Conservation (phyloP, 2,329 filamentous ascomycete species). For the Magnaporthiopsis rhizophila region DNA sequence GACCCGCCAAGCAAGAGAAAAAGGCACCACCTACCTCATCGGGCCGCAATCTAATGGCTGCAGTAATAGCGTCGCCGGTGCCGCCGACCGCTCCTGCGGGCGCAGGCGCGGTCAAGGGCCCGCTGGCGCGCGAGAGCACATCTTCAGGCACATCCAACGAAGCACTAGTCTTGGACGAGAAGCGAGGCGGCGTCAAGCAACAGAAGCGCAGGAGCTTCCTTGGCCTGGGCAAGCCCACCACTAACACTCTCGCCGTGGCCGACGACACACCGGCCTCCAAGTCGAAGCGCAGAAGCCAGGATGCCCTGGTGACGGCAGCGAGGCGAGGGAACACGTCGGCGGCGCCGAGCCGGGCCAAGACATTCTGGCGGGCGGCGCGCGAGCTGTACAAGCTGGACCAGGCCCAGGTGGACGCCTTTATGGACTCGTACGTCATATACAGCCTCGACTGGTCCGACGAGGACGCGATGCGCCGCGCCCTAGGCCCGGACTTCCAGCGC, state of each 20-base stretch:
- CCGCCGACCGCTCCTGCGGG: not conserved
- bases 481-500: slow-evolving; percentile 40
- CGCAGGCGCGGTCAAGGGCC: too few species aligned
- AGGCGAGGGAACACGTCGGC: not conserved
- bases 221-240: not conserved
- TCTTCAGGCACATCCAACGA: not conserved
- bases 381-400: slow-evolving; percentile 39
- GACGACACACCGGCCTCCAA: not conserved
- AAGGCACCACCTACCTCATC: not conserved
- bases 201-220: not conserved
- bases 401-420: slow-evolving; percentile 45
- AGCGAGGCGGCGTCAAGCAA: not conserved
- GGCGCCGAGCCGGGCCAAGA: slow-evolving; percentile 31
- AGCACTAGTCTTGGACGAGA: not conserved
- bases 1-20: not conserved
- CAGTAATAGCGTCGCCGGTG: not conserved
- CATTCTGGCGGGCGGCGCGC: slow-evolving; percentile 40
- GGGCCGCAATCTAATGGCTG: not conserved
- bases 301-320: too few species aligned
- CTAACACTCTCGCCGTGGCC: not conserved
- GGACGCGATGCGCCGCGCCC: slow-evolving; percentile 34
- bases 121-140: not conserved
- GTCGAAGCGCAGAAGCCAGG: not conserved
- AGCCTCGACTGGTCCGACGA: slow-evolving; percentile 47
- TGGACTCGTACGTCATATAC: slow-evolving; percentile 49